These are phyloP conservation scores for Kitagawia praeruptora DNA, from an alignment of 129 eudicot species.

Conservation along the genomic window DNA sequence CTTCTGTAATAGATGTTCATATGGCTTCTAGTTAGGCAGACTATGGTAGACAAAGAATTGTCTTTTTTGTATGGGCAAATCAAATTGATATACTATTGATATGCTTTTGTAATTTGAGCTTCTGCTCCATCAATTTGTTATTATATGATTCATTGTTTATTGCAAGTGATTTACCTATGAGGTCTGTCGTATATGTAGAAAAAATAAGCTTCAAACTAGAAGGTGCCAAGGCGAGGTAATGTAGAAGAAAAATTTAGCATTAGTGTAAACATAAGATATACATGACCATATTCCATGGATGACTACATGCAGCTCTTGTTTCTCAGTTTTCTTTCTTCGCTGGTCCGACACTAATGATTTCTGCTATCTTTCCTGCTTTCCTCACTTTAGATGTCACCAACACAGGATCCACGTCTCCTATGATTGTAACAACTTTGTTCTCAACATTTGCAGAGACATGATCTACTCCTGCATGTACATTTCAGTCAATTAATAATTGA, in stretches of 20 bases:
- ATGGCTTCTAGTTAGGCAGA: background rate
- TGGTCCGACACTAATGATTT: constrained; percentile 36
- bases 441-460: constrained; percentile 20
- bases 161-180: background rate
- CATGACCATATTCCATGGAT: background rate
- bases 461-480: constrained; percentile 22
- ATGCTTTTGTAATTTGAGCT: background rate
- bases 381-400: constrained; percentile 13
- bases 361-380: constrained; percentile 22
- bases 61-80: background rate
- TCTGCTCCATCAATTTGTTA: background rate
- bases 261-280: background rate
- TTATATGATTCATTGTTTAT: background rate
- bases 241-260: background rate
- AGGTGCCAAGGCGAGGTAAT: no score
- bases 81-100: background rate
- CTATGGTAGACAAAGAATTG: background rate
- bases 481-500: background rate
- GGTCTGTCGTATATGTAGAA: no score
- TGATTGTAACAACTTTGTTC: constrained; percentile 26
- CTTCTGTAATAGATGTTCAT: background rate
- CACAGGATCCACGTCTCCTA: constrained; percentile 41
- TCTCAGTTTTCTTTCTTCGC: constrained; percentile 2
- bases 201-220: background rate
- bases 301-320: background rate